phyloP scores from a whole-genome alignment of 2,329 filamentous ascomycete genomes.

The Colletotrichum cereale region DNA sequence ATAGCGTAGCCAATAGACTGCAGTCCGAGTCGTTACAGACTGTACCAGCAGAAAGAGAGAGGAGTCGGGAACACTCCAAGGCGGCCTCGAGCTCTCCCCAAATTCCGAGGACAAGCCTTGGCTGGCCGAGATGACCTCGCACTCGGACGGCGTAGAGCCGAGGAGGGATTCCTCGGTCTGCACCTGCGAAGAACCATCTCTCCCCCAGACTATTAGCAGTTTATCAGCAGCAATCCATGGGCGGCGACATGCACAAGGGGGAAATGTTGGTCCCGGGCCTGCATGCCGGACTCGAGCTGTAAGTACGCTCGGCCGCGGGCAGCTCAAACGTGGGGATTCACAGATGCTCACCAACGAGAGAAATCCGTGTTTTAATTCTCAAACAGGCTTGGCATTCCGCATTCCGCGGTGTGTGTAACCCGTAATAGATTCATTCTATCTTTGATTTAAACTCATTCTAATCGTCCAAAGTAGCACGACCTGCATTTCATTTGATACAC shows the following conservation, averaged over 20 bases:
- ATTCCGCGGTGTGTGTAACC: neutral
- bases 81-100: too few relatives aligned
- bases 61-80: too few relatives aligned
- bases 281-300: neutral
- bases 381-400: too few relatives aligned
- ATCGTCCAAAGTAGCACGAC: neutral
- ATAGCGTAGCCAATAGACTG: neutral
- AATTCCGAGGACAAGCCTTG: neutral
- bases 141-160: neutral
- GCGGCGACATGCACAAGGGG: neutral
- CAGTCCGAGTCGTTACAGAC: neutral
- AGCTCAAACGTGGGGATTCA: neutral
- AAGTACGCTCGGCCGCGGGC: neutral
- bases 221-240: too few relatives aligned
- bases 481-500: neutral
- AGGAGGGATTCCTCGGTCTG: neutral
- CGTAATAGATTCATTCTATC: constrained; percentile 21
- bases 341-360: neutral
- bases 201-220: too few relatives aligned
- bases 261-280: neutral
- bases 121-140: neutral
- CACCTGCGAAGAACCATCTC: too few relatives aligned
- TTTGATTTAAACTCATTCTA: constrained; percentile 5
- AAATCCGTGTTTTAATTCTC: neutral
- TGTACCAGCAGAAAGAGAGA: neutral